Percentiles rank a stretch among this genome's conserved stretches.
phyloP scores from a whole-genome alignment of 2,329 filamentous ascomycete species.

The Dactylellina sp. region DNA sequence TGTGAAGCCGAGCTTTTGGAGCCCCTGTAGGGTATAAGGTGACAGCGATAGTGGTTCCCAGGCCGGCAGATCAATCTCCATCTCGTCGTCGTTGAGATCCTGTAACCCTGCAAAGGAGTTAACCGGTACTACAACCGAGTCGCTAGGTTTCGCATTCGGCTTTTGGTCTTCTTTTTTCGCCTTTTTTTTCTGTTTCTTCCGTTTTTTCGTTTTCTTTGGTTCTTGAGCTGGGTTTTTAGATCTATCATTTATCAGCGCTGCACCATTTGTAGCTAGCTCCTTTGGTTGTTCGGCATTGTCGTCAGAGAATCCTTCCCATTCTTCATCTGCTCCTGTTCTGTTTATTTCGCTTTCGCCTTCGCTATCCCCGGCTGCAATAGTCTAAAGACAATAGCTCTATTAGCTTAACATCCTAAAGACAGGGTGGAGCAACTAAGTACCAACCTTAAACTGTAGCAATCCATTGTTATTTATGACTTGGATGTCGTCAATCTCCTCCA shows the following conservation, averaged over 20 bases:
- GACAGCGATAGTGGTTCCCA: conserved; percentile 83
- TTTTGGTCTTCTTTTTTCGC: conserved; percentile 60
- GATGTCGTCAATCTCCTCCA: conserved; percentile 92
- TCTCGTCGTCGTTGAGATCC: conserved; percentile 62
- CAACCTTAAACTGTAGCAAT: conserved; percentile 65
- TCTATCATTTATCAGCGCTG: conserved; percentile 61
- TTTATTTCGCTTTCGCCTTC: conserved; percentile 61
- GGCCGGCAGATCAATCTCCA: conserved; percentile 75
- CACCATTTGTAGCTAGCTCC: conserved; percentile 58
- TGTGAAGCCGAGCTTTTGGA: conserved; percentile 82
- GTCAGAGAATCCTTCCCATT: conserved; percentile 62
- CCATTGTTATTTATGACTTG: conserved; percentile 79
- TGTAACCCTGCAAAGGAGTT: conserved; percentile 59
- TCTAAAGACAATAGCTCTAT: conserved; percentile 59
- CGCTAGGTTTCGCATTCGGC: conserved; percentile 54
- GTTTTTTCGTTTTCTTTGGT: conserved; percentile 58
- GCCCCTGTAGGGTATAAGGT: conserved; percentile 75
- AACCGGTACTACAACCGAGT: conserved; percentile 16
- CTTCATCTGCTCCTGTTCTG: conserved; percentile 59
- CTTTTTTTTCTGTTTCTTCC: conserved; percentile 28
- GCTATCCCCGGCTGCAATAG: conserved; percentile 61
- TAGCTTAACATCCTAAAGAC: not conserved
- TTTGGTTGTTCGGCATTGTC: conserved; percentile 61
- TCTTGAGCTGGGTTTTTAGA: conserved; percentile 12
- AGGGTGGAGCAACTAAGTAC: not conserved